Base-by-base conservation (phyloP, 148 eudicot species). In the Dysphania ambrosioides region DNA sequence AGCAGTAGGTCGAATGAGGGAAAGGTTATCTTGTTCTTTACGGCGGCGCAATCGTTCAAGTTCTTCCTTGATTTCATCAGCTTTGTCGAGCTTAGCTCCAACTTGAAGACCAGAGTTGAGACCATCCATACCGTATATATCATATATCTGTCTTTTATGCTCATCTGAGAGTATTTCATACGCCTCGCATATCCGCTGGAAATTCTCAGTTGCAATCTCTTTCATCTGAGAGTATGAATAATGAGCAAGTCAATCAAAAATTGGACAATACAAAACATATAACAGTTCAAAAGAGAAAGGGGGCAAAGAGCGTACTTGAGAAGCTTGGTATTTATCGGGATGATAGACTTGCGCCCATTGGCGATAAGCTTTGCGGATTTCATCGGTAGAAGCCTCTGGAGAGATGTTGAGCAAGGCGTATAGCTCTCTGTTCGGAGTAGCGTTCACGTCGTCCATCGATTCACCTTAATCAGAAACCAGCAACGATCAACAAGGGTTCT, bases 281-380 rank as follows among this genome's bases (percentile, higher is more conserved):
- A n/a, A n/a, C n/a, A n/a, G n/a, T n/a, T n/a, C n/a, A 16, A 73
- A 66, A 57, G 34, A n/a, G 21, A 26, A 72, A 29, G 47, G 67
- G 31, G 66, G 62, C 30, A 19, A 68, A 34, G 23, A 8, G 5
- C 3, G 29, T 86, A 86, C 98, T 76, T 85, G 79, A 18, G 88
- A 82, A 84, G 86, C 81, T 81, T 92, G 98, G 72, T 87, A 86
- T 78, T 95, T 95, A 77, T 95, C 97, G 61, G 98, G 97, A 72
- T 95, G 98, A 68, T 95, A 95, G 40, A 95, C 78, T 85, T 90
- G 96, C 73, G 98, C 98, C 97, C 97, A 95, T 72, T 95, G 96
- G 19, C 98, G 92, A 89, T 95, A 95, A n/a, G 97, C 89, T 82
- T 86, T 92, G 59, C 96, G 83, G 67, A 95, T 92, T 80, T 95